A percentile compares a stretch with the other conserved stretches of the same genome.
Conservation (phyloP, 495 filamentous ascomycete species). For the Aspergillus cristatus region DNA sequence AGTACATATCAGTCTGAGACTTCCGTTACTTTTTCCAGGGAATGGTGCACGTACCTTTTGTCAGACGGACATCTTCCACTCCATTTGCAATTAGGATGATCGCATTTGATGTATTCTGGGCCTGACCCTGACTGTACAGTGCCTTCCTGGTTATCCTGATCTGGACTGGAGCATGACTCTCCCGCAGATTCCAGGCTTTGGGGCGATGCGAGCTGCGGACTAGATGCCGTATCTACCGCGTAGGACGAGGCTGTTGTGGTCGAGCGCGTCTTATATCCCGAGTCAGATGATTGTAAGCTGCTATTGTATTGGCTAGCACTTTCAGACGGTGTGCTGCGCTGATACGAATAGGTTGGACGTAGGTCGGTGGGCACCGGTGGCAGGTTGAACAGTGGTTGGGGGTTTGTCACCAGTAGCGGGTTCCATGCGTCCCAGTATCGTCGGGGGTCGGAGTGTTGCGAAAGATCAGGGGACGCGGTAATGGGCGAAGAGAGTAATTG, state of each 20-base stretch:
- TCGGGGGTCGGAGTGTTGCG: slow-evolving; percentile 17
- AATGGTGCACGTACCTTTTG: slow-evolving; percentile 25
- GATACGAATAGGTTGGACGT: slow-evolving; percentile 19
- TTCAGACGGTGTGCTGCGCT: slow-evolving; percentile 41
- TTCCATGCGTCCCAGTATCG: slow-evolving; percentile 27
- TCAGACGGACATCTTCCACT: slow-evolving; percentile 35
- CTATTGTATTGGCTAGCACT: slow-evolving; percentile 43
- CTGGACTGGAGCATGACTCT: slow-evolving; percentile 5
- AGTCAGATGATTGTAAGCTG: slow-evolving; percentile 47
- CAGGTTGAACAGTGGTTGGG: slow-evolving; percentile 6
- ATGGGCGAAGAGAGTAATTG: slow-evolving; percentile 9
- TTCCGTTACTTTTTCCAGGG: too few relatives aligned
- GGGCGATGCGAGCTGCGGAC: slow-evolving; percentile 18
- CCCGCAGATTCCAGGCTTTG: slow-evolving; percentile 21
- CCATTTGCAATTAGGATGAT: slow-evolving; percentile 28
- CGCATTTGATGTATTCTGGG: slow-evolving; percentile 19
- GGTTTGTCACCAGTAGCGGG: slow-evolving; percentile 24
- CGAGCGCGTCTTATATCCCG: slow-evolving; percentile 54
- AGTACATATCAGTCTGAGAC: too few relatives aligned
- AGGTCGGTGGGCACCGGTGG: slow-evolving; percentile 7
- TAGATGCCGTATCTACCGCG: slow-evolving; percentile 13
- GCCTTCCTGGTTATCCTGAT: not conserved
- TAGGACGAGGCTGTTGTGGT: slow-evolving; percentile 25
- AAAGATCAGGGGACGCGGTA: slow-evolving; percentile 14
- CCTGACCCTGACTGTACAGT: slow-evolving; percentile 4